Evolutionary conservation across 2,329 filamentous ascomycete genomes (phyloP), one percentile per base, ranked within the genome.

Genomic region (Metarhizium humberi): DNA sequence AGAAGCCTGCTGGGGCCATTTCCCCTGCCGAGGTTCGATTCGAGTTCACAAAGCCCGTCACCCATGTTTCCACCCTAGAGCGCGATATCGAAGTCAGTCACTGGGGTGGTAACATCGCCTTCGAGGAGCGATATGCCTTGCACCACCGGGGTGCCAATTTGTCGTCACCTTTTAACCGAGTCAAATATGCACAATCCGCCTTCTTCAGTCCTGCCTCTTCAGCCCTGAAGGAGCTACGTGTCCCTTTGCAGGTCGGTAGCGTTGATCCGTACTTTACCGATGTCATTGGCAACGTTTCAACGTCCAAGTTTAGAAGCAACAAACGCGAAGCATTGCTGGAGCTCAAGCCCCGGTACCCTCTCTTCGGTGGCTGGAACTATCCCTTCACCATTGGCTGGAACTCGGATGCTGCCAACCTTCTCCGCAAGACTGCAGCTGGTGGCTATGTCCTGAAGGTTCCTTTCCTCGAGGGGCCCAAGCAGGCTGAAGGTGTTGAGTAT

Each of bases 311-410:
- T 80, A 82, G 92, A 59, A 84, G 78, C 62, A 88, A 83, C 68
- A 82, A 80, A 68, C 84, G 87, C 25, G 88, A 92, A 71, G 87
- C 89, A n/a, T 75, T 87, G 46, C 80, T 99, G 32, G 92, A 96
- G 71, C 79, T 96, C 59, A 94, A 92, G 78, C 94, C 94, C 20
- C 84, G 94, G 53, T 99, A 95, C 71, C 94, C 94, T n/a, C 71
- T 99, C 29, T 99, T 96, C 65, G 94, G 94, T 57, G 91, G 90
- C 58, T 99, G 94, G 94, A 96, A 95, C 73, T 97, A 96, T 73
- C 94, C 89, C 61, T 99, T 97, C 77, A 90, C 88, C 57, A 85
- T 97, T 56, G 94, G 94, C 62, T 99, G 94, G 94, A 95, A 97
- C 74, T 86, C 88, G 53, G 84, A 95, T 61, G 78, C 95, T 32